Percentiles rank a stretch among this genome's conserved stretches.
phyloP scores from a whole-genome alignment of 306 rosid genomes.

The Astragalus glycyphyllos region DNA sequence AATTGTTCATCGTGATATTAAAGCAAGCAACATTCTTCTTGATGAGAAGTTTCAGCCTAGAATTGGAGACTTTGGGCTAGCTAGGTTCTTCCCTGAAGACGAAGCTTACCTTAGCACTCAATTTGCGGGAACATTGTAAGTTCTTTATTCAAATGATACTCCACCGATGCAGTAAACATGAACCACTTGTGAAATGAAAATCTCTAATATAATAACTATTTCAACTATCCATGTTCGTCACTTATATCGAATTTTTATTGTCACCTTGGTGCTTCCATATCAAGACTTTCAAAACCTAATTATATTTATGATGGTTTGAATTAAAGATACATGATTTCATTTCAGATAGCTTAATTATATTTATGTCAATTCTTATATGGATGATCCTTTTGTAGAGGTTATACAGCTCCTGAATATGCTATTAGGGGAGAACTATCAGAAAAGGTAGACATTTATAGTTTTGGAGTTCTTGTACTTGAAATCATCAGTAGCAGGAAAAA shows the following conservation, averaged over 20 bases:
- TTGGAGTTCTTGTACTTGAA: constrained; percentile 94
- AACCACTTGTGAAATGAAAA: too few species aligned
- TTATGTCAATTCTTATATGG: not conserved
- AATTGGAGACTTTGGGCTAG: constrained; percentile 94
- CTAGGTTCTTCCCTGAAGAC: constrained; percentile 94
- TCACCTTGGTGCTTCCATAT: too few species aligned
- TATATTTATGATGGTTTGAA: too few species aligned
- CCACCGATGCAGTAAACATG: not conserved
- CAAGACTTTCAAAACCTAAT: too few species aligned
- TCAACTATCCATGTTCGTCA: too few species aligned
- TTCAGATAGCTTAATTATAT: not conserved
- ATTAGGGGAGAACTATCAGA: constrained; percentile 85
- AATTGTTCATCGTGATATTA: constrained; percentile 89
- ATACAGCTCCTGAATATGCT: constrained; percentile 96
- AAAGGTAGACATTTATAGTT: constrained; percentile 90
- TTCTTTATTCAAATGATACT: constrained; percentile 10
- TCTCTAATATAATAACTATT: too few species aligned
- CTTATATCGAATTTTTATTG: too few species aligned
- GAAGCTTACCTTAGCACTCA: constrained; percentile 88
- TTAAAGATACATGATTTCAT: too few species aligned
- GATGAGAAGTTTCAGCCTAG: constrained; percentile 80
- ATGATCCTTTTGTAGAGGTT: constrained; percentile 62
- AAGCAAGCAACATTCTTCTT: constrained; percentile 96
- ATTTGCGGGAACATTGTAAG: constrained; percentile 95
- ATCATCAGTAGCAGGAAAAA: constrained; percentile 78